Conservation (phyloP, 2,329 filamentous ascomycete genomes). For the Alternaria sp. region DNA sequence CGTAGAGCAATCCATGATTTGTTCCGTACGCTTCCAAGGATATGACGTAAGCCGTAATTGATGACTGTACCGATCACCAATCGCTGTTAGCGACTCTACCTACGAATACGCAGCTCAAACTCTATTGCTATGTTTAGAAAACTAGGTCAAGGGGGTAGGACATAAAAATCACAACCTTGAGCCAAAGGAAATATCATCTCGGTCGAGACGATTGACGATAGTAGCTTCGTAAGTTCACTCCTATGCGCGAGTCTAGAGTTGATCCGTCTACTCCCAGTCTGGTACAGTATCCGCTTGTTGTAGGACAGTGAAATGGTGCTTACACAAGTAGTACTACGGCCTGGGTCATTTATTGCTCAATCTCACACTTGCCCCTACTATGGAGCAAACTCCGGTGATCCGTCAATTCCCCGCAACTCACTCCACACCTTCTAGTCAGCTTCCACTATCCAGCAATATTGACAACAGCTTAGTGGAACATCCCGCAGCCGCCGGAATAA, state of each 20-base stretch:
- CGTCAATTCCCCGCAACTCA: constrained; percentile 11
- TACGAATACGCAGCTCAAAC: not conserved
- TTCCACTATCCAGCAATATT: constrained; percentile 2
- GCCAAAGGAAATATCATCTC: not conserved
- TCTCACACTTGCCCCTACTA: constrained; percentile 1
- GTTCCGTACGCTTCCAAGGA: not conserved
- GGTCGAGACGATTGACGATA: not conserved
- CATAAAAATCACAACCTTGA: not conserved
- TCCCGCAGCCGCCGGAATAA: constrained; percentile 13
- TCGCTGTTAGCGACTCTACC: not conserved
- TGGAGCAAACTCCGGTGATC: constrained; percentile 9
- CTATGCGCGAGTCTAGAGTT: not conserved
- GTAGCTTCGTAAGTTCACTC: not conserved
- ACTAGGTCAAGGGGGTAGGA: not conserved
- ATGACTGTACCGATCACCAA: not conserved
- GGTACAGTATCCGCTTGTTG: not conserved
- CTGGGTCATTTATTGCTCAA: not conserved
- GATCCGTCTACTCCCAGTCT: not conserved
- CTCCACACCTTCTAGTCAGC: constrained; percentile 8
- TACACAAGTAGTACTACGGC: not conserved
- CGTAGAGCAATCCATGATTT: not conserved
- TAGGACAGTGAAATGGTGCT: not conserved
- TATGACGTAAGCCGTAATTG: not conserved
- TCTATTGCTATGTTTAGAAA: not conserved
- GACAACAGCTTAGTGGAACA: constrained; percentile 8